Evolutionary conservation across 2,329 filamentous ascomycete species (phyloP).

Genomic region (Lecanicillium sp.): DNA sequence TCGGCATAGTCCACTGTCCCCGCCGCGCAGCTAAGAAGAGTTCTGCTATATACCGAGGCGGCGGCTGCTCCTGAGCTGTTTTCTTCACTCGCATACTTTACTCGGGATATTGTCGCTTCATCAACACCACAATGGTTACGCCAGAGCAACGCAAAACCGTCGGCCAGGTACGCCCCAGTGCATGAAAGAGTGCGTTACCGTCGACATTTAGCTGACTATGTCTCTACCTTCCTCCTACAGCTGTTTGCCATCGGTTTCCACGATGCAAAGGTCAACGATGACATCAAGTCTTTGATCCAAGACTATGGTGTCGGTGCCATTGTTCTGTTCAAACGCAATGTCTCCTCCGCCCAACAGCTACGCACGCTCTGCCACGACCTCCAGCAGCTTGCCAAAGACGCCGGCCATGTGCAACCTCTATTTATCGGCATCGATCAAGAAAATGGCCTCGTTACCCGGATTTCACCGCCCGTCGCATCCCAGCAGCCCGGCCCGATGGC

Average conservation of each 20-base stretch:
- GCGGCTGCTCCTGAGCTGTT: no score
- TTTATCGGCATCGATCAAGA: constrained; percentile 25
- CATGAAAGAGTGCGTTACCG: no score
- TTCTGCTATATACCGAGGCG: no score
- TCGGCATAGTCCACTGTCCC: background rate
- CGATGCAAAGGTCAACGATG: constrained; percentile 17
- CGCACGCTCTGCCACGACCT: constrained; percentile 20
- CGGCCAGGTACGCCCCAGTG: constrained; percentile 12
- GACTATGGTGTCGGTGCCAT: constrained; percentile 23
- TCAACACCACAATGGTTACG: constrained; percentile 10
- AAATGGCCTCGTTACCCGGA: constrained; percentile 23
- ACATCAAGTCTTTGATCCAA: constrained; percentile 21
- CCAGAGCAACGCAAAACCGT: constrained; percentile 16
- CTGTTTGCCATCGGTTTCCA: constrained; percentile 24
- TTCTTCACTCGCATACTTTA: background rate
- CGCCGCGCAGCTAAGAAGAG: background rate
- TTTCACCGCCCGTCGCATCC: constrained; percentile 21
- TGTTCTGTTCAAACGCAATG: constrained; percentile 24
- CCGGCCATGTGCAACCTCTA: constrained; percentile 21
- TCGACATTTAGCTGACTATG: no score
- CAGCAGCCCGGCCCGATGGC: constrained; percentile 23
- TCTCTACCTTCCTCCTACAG: constrained; percentile 7
- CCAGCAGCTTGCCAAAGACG: constrained; percentile 20
- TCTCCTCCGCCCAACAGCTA: constrained; percentile 18
- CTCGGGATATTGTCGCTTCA: background rate